Percentiles rank a stretch among this genome's conserved stretches.
Evolutionary conservation across 805 yeast species (phyloP).

Genomic region (Cyberlindnera xylosilytica): DNA sequence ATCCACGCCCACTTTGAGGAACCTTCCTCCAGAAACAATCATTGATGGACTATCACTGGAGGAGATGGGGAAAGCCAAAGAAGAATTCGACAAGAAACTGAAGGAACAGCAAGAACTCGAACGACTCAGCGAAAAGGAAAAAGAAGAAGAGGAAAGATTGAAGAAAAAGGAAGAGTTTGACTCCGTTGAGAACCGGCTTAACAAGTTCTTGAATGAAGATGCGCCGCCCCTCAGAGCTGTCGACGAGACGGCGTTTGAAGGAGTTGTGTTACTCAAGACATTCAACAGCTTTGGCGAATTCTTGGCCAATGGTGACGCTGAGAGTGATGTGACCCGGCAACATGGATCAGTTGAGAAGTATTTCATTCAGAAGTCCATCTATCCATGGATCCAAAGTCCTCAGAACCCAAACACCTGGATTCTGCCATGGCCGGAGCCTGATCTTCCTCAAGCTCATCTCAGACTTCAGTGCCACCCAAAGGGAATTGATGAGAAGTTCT

Average conservation of each 20-base stretch:
- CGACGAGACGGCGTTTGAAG: conserved; percentile 12
- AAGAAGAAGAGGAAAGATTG: too few relatives aligned
- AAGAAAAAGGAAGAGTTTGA: too few relatives aligned
- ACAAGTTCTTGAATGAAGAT: too few relatives aligned
- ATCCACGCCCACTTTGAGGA: conserved; percentile 52
- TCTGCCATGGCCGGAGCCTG: conserved; percentile 22
- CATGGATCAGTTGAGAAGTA: conserved; percentile 8
- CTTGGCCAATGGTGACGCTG: conserved; percentile 12
- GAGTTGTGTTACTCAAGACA: conserved; percentile 27
- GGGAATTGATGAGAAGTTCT: conserved; percentile 13
- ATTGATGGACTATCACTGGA: conserved; percentile 32
- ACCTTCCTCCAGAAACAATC: conserved; percentile 21
- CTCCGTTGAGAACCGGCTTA: too few relatives aligned
- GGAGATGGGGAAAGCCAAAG: conserved; percentile 30
- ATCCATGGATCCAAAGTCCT: conserved; percentile 34
- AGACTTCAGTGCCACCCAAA: conserved; percentile 21
- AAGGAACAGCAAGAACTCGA: too few relatives aligned
- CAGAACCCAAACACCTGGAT: conserved; percentile 33
- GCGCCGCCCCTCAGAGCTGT: too few relatives aligned
- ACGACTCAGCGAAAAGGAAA: too few relatives aligned
- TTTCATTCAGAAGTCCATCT: conserved; percentile 23
- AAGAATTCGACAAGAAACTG: conserved; percentile 18
- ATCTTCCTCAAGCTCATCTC: conserved; percentile 23
- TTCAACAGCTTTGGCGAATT: conserved; percentile 38
- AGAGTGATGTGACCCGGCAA: neutral